Evolutionary conservation across 2,329 filamentous ascomycete species (phyloP), one percentile per base, ranked within the genome.

Genomic region (Fusarium nurragi): DNA sequence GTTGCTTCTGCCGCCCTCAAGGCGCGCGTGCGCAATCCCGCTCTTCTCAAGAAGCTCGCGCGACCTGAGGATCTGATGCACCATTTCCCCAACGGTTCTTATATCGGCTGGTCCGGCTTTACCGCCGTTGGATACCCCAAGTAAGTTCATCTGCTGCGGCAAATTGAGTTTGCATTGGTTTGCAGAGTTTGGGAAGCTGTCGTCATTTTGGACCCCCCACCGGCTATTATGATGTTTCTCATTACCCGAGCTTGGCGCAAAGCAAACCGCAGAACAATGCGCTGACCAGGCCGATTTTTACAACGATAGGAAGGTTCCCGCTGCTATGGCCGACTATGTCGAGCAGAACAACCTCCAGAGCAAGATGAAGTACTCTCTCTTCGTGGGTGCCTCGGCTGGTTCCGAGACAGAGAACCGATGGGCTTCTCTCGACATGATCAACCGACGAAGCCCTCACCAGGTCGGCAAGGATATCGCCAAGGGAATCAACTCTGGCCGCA

Each of bases 381-480:
- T 97, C 69, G 93, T 96, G 11, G 93, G 93, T 50, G 93, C 93
- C n/a, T 94, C 91, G 6, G 93, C 91, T 16, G 93, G 93, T 34
- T 90, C 92, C 18, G 93, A 95, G 80, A 97, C 93, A 0, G 93
- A 97, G 81, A 95, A 95, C 78, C 85, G 93, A 77, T 97, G 93
- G 93, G 93, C 93, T n/a, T 78, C 81, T 6, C 81, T 94, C 65
- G 90, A 97, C 79, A 97, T 97, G 93, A 97, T 97, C 72, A 90
- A 94, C 80, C 85, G 92, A 55, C 86, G 93, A 54, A 86, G 87
- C 69, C 93, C 93, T 54, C 93, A 97, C 79, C 93, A 97, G 76
- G 93, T 97, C 60, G 93, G 93, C 74, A 97, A 96, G 82, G 86
- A 91, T 58, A 97, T 97, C 67, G 87, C 93, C 60, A 94, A 92